Conservation (phyloP, 495 filamentous ascomycete genomes). For the Aspergillus steynii region DNA sequence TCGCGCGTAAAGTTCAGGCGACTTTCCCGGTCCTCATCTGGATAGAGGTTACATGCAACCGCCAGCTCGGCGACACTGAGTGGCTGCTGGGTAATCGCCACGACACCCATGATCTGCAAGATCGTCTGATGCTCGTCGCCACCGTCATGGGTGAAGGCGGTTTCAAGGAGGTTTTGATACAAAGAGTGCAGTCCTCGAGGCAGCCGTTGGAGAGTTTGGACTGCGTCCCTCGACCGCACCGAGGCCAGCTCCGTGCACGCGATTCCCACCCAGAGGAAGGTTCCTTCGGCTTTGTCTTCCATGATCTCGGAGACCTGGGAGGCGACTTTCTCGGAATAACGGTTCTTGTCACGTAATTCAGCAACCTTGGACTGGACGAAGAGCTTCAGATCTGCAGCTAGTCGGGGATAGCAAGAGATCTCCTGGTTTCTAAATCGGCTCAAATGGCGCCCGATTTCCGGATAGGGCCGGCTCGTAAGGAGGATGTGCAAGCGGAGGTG, state of each 20-base stretch:
- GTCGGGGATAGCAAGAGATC: slow-evolving; percentile 12
- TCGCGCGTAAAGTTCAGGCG: slow-evolving; percentile 15
- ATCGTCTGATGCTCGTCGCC: neutral
- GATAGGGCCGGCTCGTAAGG: slow-evolving; percentile 27
- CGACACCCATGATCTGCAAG: slow-evolving; percentile 14
- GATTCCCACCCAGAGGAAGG: slow-evolving; percentile 33
- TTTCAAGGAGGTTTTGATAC: slow-evolving; percentile 18
- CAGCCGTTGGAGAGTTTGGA: slow-evolving; percentile 13
- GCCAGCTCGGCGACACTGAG: slow-evolving; percentile 19
- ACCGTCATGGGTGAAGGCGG: neutral
- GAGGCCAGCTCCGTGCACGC: slow-evolving; percentile 17
- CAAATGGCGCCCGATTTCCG: slow-evolving; percentile 23
- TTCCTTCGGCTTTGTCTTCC: slow-evolving; percentile 29
- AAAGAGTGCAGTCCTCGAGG: slow-evolving; percentile 17
- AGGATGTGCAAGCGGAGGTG: slow-evolving; percentile 16
- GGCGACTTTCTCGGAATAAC: slow-evolving; percentile 17
- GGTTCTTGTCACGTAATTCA: slow-evolving; percentile 17
- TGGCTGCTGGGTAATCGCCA: slow-evolving; percentile 16
- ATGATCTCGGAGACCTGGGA: slow-evolving; percentile 17
- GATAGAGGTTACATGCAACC: slow-evolving; percentile 17
- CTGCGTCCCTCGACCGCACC: slow-evolving; percentile 13
- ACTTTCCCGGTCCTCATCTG: slow-evolving; percentile 22
- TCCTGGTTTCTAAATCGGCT: slow-evolving; percentile 14
- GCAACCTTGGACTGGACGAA: slow-evolving; percentile 25
- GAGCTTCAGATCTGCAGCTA: slow-evolving; percentile 18